phyloP scores from a whole-genome alignment of 441 rosid species.

The Corymbia citriodora region DNA sequence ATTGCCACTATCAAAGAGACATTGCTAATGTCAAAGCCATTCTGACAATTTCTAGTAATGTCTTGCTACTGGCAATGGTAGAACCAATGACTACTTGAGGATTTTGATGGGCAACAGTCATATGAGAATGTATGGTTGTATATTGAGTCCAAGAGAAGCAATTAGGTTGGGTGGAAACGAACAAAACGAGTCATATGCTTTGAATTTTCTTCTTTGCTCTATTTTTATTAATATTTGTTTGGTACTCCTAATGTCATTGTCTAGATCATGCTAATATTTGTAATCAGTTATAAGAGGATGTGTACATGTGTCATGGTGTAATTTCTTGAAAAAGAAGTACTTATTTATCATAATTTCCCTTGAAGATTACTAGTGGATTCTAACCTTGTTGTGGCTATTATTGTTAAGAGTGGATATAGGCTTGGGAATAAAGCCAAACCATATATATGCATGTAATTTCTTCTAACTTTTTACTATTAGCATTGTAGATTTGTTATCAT shows the following conservation, averaged over 20 bases:
- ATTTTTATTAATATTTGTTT: rapidly evolving
- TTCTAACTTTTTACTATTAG: not conserved
- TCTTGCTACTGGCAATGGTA: rapidly evolving
- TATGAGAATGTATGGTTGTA: not conserved
- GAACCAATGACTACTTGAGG: rapidly evolving
- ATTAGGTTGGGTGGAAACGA: not conserved
- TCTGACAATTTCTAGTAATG: rapidly evolving
- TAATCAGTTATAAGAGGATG: not conserved
- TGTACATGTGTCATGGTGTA: no score
- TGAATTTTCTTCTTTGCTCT: not conserved
- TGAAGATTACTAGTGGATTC: rapidly evolving
- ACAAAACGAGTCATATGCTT: not conserved
- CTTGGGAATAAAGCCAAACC: rapidly evolving
- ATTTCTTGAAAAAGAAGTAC: rapidly evolving
- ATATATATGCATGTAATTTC: rapidly evolving
- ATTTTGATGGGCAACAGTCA: rapidly evolving
- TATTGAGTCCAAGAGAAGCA: not conserved
- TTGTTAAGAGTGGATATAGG: rapidly evolving
- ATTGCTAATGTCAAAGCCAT: not conserved
- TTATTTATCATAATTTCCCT: rapidly evolving
- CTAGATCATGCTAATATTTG: no score
- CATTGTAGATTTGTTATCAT: not conserved
- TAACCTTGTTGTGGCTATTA: rapidly evolving
- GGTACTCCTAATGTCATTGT: not conserved
- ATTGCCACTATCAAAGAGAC: no score